Evolutionary conservation across 805 yeast species (phyloP).

Genomic region (Barnettozyma botsteinii): DNA sequence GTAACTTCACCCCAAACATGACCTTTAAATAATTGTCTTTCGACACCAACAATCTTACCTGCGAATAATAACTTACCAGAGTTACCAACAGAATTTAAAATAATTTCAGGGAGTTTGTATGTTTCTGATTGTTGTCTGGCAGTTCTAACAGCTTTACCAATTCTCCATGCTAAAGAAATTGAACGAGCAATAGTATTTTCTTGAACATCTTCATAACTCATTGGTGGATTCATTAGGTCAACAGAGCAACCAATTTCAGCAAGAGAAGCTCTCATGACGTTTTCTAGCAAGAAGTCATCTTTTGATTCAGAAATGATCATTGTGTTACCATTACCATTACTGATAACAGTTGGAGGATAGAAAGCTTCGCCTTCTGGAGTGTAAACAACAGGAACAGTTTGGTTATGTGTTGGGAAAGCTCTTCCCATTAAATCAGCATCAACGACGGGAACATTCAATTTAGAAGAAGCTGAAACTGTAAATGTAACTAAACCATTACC

Average conservation of each 20-base stretch:
- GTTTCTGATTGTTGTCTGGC: conserved; percentile 35
- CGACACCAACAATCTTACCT: conserved; percentile 41
- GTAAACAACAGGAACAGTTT: conserved; percentile 26
- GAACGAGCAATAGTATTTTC: conserved; percentile 27
- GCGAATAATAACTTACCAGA: conserved; percentile 31
- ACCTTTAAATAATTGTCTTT: conserved; percentile 36
- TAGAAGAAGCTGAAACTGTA: conserved; percentile 11
- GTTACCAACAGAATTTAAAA: conserved; percentile 35
- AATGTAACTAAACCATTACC: conserved; percentile 34
- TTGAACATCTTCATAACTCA: conserved; percentile 27
- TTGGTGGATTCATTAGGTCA: conserved; percentile 27
- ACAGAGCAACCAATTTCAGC: conserved; percentile 39
- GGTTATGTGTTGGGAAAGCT: conserved; percentile 25
- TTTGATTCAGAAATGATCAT: conserved; percentile 28
- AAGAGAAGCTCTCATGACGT: conserved; percentile 35
- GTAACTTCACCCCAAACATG: conserved; percentile 41
- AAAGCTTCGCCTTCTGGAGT: conserved; percentile 18
- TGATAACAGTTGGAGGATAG: conserved; percentile 26
- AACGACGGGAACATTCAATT: conserved; percentile 29
- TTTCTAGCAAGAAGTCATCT: conserved; percentile 30
- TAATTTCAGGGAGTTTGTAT: conserved; percentile 29
- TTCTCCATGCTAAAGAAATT: conserved; percentile 40
- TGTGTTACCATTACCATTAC: conserved; percentile 38
- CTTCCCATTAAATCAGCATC: conserved; percentile 36
- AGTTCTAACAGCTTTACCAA: conserved; percentile 37